Conservation (phyloP, 2,329 filamentous ascomycete species). For the Cercospora beticola region DNA sequence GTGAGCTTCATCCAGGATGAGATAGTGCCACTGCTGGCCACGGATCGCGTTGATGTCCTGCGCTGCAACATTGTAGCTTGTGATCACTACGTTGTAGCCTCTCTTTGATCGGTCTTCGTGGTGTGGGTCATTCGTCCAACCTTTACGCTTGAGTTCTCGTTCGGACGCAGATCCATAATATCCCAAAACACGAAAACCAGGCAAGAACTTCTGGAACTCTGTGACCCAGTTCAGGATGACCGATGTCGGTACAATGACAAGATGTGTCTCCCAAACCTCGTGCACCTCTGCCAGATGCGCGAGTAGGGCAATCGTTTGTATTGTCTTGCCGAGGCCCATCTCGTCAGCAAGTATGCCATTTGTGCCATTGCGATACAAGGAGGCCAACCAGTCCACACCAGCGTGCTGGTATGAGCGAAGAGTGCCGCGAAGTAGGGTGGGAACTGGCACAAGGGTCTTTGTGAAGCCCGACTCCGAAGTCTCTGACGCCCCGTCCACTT, state of each 20-base stretch:
- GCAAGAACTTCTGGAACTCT: slow-evolving; percentile 99
- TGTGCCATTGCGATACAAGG: slow-evolving; percentile 85
- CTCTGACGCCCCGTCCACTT: slow-evolving; percentile 17
- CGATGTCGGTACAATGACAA: slow-evolving; percentile 94
- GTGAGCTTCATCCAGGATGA: slow-evolving; percentile 96
- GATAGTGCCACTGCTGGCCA: slow-evolving; percentile 90
- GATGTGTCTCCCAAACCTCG: slow-evolving; percentile 90
- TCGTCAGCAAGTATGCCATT: slow-evolving; percentile 97
- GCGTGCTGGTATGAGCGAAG: slow-evolving; percentile 95
- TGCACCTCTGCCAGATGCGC: slow-evolving; percentile 89
- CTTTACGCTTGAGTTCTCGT: slow-evolving; percentile 82
- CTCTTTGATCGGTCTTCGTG: slow-evolving; percentile 79
- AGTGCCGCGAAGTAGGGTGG: slow-evolving; percentile 75
- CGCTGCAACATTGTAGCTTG: slow-evolving; percentile 92
- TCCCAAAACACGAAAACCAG: slow-evolving; percentile 94
- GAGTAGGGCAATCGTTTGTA: slow-evolving; percentile 91
- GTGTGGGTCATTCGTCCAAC: slow-evolving; percentile 77
- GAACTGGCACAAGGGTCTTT: slow-evolving; percentile 51
- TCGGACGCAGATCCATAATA: slow-evolving; percentile 96
- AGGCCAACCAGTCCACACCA: slow-evolving; percentile 95
- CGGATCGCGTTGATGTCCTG: slow-evolving; percentile 95
- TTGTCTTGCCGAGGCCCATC: slow-evolving; percentile 98
- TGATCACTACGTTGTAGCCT: slow-evolving; percentile 97
- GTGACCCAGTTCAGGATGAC: slow-evolving; percentile 99
- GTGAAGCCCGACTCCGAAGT: slow-evolving; percentile 31